Conservation (phyloP, 352 stramenopile genomes). For the Bremia lactucae region DNA sequence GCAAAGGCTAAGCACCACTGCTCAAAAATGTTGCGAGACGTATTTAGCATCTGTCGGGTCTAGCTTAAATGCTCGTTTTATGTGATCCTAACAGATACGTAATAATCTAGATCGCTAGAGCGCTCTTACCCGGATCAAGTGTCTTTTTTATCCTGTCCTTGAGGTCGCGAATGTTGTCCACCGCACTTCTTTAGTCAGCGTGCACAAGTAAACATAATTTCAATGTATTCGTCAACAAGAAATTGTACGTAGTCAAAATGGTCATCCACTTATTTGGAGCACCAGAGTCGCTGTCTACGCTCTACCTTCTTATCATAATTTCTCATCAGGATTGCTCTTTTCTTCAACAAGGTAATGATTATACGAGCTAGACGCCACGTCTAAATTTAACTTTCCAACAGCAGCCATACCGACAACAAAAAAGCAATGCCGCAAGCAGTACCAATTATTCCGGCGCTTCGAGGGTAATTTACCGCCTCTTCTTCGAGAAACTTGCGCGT, state of each 20-base stretch:
- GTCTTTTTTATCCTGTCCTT: constrained; percentile 67
- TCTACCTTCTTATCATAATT: constrained; percentile 48
- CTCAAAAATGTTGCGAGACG: too few species aligned
- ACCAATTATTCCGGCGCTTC: constrained; percentile 42
- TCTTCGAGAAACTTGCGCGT: too few species aligned
- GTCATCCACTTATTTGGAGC: constrained; percentile 68
- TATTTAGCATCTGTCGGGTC: too few species aligned
- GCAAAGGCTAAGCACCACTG: too few species aligned
- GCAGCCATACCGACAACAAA: background rate
- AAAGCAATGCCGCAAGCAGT: background rate
- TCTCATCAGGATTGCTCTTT: constrained; percentile 26
- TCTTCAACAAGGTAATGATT: constrained; percentile 51
- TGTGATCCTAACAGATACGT: too few species aligned
- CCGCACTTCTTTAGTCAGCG: constrained; percentile 14
- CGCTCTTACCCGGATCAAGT: constrained; percentile 56
- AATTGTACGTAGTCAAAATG: constrained; percentile 44
- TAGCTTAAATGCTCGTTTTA: too few species aligned
- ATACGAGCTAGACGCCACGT: constrained; percentile 51
- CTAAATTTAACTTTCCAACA: constrained; percentile 10
- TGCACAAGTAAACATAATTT: background rate
- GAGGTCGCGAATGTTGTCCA: constrained; percentile 49
- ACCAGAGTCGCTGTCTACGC: constrained; percentile 30
- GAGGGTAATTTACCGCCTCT: too few species aligned
- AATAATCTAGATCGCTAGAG: too few species aligned
- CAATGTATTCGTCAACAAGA: background rate